A percentile compares a stretch with the other conserved stretches of the same genome.
These are phyloP conservation scores for Lodderomyces oxycetoniae DNA, from an alignment of 1,139 yeast species.

Conservation along the genomic window DNA sequence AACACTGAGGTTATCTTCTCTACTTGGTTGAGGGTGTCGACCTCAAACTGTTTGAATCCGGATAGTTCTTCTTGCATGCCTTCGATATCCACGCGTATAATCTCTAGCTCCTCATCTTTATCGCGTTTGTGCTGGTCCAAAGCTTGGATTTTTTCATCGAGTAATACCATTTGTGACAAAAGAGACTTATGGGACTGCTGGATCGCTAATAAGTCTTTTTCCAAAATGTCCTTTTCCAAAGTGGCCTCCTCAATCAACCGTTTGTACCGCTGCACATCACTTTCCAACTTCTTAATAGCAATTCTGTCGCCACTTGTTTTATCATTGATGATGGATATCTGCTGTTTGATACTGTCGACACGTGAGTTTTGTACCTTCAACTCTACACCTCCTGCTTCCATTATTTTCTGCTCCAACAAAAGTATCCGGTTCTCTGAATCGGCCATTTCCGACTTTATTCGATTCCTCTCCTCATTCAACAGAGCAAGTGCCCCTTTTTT, in stretches of 20 bases:
- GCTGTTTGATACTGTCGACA: slow-evolving; percentile 71
- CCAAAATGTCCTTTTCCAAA: slow-evolving; percentile 28
- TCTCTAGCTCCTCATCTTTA: slow-evolving; percentile 33
- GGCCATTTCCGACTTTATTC: slow-evolving; percentile 51
- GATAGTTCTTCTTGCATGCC: slow-evolving; percentile 52
- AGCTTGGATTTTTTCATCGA: slow-evolving; percentile 24
- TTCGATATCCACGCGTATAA: slow-evolving; percentile 43
- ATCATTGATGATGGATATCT: slow-evolving; percentile 57
- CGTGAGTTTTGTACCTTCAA: slow-evolving; percentile 75
- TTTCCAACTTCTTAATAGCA: slow-evolving; percentile 60
- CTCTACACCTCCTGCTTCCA: slow-evolving; percentile 90
- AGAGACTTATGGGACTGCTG: slow-evolving; percentile 32
- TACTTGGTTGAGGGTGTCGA: slow-evolving; percentile 60
- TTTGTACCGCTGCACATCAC: slow-evolving; percentile 55
- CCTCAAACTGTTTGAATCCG: slow-evolving; percentile 61
- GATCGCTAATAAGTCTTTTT: slow-evolving; percentile 27
- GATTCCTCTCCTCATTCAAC: slow-evolving; percentile 35
- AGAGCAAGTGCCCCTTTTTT: slow-evolving; percentile 35
- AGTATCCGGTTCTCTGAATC: slow-evolving; percentile 57
- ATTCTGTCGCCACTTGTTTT: slow-evolving; percentile 60
- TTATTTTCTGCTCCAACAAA: slow-evolving; percentile 65
- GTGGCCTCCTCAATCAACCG: slow-evolving; percentile 45
- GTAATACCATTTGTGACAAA: slow-evolving; percentile 26
- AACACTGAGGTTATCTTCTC: slow-evolving; percentile 51
- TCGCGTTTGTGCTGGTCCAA: slow-evolving; percentile 28